Conservation (phyloP, 805 yeast genomes). For the Nakazawaea pomicola region DNA sequence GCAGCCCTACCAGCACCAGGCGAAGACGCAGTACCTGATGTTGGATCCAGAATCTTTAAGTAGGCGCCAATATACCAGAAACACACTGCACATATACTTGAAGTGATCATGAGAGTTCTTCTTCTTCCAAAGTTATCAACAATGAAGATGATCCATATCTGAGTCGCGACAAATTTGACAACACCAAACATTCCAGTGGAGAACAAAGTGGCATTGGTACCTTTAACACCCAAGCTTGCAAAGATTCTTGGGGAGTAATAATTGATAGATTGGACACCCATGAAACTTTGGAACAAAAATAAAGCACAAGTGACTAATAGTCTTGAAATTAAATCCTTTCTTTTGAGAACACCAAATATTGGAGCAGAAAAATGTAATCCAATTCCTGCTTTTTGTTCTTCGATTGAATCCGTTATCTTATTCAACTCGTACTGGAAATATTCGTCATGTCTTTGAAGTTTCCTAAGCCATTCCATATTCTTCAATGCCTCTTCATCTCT, state of each 20-base stretch:
- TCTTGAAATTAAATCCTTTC: conserved; percentile 27
- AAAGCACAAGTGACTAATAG: conserved; percentile 32
- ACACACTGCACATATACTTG: conserved; percentile 36
- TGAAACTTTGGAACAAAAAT: conserved; percentile 39
- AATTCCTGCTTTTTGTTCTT: conserved; percentile 19
- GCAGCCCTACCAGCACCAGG: conserved; percentile 40
- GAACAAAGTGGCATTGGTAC: conserved; percentile 39
- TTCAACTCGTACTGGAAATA: conserved; percentile 35
- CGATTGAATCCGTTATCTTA: conserved; percentile 23
- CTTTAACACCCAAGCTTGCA: conserved; percentile 43
- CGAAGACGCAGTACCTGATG: conserved; percentile 19
- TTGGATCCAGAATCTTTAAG: conserved; percentile 33
- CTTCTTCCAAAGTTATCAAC: conserved; percentile 45
- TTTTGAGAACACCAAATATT: conserved; percentile 27
- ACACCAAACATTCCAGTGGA: conserved; percentile 53
- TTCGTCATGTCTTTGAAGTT: conserved; percentile 30
- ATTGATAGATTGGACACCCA: conserved; percentile 45
- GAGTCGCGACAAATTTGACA: conserved; percentile 37
- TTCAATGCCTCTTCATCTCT: conserved; percentile 28
- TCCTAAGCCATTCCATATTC: conserved; percentile 34
- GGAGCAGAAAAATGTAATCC: conserved; percentile 38
- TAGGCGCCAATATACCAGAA: conserved; percentile 48
- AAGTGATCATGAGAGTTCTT: conserved; percentile 31
- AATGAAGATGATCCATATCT: conserved; percentile 38
- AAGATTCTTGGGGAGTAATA: conserved; percentile 50